A percentile compares a stretch with the other conserved stretches of the same genome.
These are phyloP conservation scores for Antitrichia curtipendula DNA, from an alignment of 225 moss, liverwort and hornwort species.

Conservation along the genomic window DNA sequence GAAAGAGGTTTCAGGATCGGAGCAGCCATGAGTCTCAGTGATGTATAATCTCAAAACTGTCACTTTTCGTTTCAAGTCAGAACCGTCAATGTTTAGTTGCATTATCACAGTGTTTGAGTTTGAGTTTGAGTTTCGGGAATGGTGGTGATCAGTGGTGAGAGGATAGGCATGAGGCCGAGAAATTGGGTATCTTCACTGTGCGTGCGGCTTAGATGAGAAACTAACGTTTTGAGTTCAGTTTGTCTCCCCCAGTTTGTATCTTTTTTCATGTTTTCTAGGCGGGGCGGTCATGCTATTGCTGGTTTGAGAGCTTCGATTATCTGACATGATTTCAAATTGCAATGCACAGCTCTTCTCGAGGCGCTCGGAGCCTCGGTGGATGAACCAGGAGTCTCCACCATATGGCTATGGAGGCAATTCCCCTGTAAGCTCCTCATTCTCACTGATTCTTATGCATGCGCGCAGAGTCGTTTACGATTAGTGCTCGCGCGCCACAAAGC, in stretches of 20 bases:
- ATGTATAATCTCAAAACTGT: background rate
- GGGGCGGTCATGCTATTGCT: background rate
- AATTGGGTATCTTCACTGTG: background rate
- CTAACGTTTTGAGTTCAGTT: background rate
- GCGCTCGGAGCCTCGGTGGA: conserved; percentile 12
- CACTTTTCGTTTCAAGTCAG: background rate
- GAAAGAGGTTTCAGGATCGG: background rate
- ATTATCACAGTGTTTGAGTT: background rate
- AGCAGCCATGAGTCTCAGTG: conserved; percentile 3
- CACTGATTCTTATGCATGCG: background rate
- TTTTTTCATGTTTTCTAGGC: background rate
- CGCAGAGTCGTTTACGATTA: background rate
- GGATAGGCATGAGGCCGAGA: background rate
- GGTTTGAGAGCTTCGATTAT: background rate
- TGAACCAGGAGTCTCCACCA: conserved; percentile 1
- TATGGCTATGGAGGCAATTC: conserved; percentile 1
- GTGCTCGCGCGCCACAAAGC: background rate
- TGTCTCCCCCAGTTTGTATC: background rate
- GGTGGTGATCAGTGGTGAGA: background rate
- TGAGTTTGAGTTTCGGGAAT: background rate
- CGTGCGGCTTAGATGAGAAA: background rate
- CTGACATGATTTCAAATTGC: background rate
- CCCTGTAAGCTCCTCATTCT: conserved; percentile 1
- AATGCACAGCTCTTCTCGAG: conserved; percentile 4
- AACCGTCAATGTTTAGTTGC: background rate